Evolutionary conservation across 805 yeast genomes (phyloP).

Genomic region (Wickerhamiella domercqiae): DNA sequence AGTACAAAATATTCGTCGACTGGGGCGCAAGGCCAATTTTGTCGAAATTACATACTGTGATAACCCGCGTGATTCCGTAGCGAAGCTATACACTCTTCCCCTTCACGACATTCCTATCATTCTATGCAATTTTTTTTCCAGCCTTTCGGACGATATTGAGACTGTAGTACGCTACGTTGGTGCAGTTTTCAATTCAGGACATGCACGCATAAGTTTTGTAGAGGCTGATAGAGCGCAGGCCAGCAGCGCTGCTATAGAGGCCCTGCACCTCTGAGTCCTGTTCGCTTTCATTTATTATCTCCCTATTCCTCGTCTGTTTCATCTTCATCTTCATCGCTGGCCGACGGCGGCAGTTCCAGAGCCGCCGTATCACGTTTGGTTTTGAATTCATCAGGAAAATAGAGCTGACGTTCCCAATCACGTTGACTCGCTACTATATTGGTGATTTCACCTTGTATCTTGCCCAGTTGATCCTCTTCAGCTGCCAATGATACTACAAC

Average conservation of each 20-base stretch:
- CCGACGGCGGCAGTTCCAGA: slow-evolving; percentile 17
- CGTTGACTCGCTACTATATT: slow-evolving; percentile 22
- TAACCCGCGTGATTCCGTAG: not conserved
- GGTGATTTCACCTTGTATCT: slow-evolving; percentile 23
- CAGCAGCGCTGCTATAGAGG: too few species aligned
- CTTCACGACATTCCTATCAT: not conserved
- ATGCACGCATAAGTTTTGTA: not conserved
- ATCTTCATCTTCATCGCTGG: slow-evolving; percentile 18
- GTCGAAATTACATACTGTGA: not conserved
- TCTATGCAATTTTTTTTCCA: not conserved
- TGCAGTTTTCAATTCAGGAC: not conserved
- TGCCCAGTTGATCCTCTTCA: slow-evolving; percentile 7
- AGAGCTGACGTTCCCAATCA: slow-evolving; percentile 22
- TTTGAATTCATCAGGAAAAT: slow-evolving; percentile 23
- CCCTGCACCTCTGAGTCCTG: too few species aligned
- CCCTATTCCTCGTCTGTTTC: too few species aligned
- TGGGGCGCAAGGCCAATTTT: not conserved
- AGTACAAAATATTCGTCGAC: not conserved
- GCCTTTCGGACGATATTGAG: not conserved
- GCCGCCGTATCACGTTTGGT: slow-evolving; percentile 11
- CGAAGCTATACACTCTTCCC: not conserved
- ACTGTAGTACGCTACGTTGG: not conserved
- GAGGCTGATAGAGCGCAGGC: not conserved
- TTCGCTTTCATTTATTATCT: too few species aligned
- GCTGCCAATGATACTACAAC: slow-evolving; percentile 19